Conservation (phyloP, 2,329 filamentous ascomycete genomes). For the Alternaria sp. region DNA sequence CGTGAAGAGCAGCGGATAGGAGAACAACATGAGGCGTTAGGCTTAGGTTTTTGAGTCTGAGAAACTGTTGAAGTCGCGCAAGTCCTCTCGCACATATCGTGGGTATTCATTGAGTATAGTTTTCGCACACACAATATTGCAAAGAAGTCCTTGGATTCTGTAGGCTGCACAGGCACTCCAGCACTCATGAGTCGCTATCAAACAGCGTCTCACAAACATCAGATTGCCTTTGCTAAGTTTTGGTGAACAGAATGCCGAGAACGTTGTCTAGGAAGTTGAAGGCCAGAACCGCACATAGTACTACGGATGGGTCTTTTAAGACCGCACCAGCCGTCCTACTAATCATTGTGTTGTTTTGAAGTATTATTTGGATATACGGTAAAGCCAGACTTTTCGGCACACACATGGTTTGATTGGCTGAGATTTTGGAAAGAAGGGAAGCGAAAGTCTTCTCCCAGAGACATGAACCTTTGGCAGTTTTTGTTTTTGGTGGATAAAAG, state of each 20-base stretch:
- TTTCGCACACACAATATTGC: neutral
- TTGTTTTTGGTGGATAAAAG: neutral
- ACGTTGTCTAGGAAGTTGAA: neutral
- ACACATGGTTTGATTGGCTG: too few species aligned
- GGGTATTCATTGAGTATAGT: fast-evolving
- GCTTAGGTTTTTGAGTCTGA: too few species aligned
- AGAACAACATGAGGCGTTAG: neutral
- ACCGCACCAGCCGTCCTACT: neutral
- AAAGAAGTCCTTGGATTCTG: too few species aligned
- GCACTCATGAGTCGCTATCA: neutral
- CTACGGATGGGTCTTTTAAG: neutral
- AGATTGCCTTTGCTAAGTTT: fast-evolving
- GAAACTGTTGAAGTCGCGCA: neutral
- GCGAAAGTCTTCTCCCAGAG: neutral
- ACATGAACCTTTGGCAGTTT: neutral
- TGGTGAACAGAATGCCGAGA: neutral
- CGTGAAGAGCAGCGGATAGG: neutral
- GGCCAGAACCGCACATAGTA: neutral
- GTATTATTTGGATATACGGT: neutral
- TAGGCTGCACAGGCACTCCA: neutral
- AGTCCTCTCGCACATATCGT: neutral
- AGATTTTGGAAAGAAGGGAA: neutral
- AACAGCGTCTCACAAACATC: neutral
- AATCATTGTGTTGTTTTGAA: neutral
- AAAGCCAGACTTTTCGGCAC: neutral